Evolutionary conservation across 2,329 filamentous ascomycete genomes (phyloP).

Genomic region (Aspergillus ustus): DNA sequence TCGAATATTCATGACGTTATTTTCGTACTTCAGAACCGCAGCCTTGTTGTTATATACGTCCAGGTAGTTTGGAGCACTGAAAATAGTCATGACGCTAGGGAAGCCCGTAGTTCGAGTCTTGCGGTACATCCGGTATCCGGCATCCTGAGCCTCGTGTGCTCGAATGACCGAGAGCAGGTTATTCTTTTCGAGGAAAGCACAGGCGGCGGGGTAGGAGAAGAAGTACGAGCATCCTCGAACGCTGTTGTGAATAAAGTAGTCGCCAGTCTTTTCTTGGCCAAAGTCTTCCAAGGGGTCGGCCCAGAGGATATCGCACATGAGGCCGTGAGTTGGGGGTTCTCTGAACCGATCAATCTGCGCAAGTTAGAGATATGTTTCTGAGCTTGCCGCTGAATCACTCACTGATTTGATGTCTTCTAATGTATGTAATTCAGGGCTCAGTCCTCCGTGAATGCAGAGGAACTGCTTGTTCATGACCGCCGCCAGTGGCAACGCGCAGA

Average conservation of each 20-base stretch:
- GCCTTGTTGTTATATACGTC: conserved; percentile 99
- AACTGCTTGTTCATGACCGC: conserved; percentile 99
- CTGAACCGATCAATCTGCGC: conserved; percentile 91
- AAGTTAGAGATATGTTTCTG: conserved; percentile 21
- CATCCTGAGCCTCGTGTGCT: conserved; percentile 97
- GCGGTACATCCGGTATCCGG: conserved; percentile 97
- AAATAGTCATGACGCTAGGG: conserved; percentile 99
- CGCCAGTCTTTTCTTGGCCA: conserved; percentile 96
- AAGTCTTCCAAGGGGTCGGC: conserved; percentile 98
- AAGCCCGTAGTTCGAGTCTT: conserved; percentile 98
- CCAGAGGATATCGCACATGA: conserved; percentile 99
- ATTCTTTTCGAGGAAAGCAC: conserved; percentile 98
- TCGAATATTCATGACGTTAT: conserved; percentile 99
- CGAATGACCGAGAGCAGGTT: conserved; percentile 96
- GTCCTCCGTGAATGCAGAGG: conserved; percentile 93
- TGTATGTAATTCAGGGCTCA: conserved; percentile 94
- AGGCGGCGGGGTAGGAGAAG: conserved; percentile 97
- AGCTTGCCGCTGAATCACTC: conserved; percentile 43
- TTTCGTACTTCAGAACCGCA: conserved; percentile 97
- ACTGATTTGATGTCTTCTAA: conserved; percentile 91
- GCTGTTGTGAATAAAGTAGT: conserved; percentile 98
- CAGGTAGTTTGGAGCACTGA: conserved; percentile 97
- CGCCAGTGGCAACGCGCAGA: conserved; percentile 89
- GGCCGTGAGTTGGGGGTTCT: conserved; percentile 92
- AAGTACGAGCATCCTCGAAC: conserved; percentile 99